A percentile compares a stretch with the other conserved stretches of the same genome.
Conservation (phyloP, 495 filamentous ascomycete species). For the Mytilinidion resinicola region DNA sequence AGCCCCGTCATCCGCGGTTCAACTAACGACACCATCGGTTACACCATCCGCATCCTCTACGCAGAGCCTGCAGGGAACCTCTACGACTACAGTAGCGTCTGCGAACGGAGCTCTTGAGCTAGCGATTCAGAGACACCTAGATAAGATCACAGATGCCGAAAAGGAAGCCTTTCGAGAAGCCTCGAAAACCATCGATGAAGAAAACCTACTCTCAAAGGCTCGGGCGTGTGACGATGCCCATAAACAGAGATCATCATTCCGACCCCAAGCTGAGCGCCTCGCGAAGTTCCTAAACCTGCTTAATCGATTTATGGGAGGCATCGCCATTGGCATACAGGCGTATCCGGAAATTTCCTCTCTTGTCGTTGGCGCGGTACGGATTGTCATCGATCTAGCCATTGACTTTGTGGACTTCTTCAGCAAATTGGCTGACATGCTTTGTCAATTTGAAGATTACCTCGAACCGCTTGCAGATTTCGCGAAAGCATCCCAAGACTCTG, state of each 20-base stretch:
- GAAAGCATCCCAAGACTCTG: background rate
- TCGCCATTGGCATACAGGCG: constrained; percentile 5
- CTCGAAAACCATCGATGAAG: background rate
- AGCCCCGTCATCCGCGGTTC: background rate
- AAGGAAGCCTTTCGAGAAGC: constrained; percentile 9
- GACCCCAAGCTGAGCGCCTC: constrained; percentile 2
- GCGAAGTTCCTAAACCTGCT: constrained; percentile 3
- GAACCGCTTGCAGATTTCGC: constrained; percentile 7
- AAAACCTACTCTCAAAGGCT: constrained; percentile 1
- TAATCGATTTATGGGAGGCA: constrained; percentile 5
- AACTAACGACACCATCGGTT: background rate
- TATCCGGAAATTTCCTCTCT: constrained; percentile 5
- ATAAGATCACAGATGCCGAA: constrained; percentile 4
- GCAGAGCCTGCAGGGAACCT: background rate
- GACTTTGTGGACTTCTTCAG: constrained; percentile 14
- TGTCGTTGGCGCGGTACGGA: constrained; percentile 2
- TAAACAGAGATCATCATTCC: constrained; percentile 4
- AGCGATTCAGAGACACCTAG: constrained; percentile 5
- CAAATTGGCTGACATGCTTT: constrained; percentile 14
- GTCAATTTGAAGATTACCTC: constrained; percentile 6
- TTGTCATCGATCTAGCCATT: constrained; percentile 9
- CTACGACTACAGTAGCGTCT: background rate
- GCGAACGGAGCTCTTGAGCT: constrained; percentile 2
- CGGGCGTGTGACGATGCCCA: constrained; percentile 1
- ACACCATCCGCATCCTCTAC: background rate